Base-by-base conservation (phyloP, 1,284 basidiomycete genomes). In the Exobasidium rhododendri region DNA sequence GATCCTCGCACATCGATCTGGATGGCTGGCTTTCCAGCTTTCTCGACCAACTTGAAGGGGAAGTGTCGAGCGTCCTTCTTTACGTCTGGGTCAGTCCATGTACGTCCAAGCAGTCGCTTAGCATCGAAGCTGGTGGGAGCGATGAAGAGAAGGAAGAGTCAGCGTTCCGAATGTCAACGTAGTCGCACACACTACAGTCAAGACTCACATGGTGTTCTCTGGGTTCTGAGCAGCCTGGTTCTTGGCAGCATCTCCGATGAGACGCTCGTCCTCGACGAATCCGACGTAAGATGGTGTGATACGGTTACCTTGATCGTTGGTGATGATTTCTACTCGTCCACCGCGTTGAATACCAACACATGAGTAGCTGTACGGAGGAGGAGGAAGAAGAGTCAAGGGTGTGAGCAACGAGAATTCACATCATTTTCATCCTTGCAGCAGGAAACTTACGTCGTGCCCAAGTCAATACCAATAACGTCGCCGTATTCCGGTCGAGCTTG, bases 51-150 rank as follows among this genome's bases (percentile, higher is more conserved):
- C 66, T 78, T 71, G 73, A 80, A 80, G 59, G 78, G 78, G 62
- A 77, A 75, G 64, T 72, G 76, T 64, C 68, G 75, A 58, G 73
- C 66, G 66, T 80, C 78, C 55, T 71, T 73, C 69, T 83, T 83
- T 74, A 83, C 82, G 76, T 84, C 83, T 53, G 80, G 67, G 76
- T 84, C 83, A 63, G 74, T 80, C 80, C 82, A 84, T 73, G 82
- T 81, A 74, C 83, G 82, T 52, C 84, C 84, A 80, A 97, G 94
- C 67, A 97, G 86, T 83, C 94, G 93, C 82, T 97, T 97, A 65
- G 93, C 92, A 82, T 97, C 94, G 79, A 97, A 97, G 73, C n/a
- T n/a, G n/a, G n/a, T n/a, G n/a, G n/a, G n/a, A n/a, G n/a, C 69
- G 66, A 62, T 51, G 2, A 13, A 2, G 13, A 2, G 1, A 17